A percentile compares a stretch with the other conserved stretches of the same genome.
phyloP scores from a whole-genome alignment of 1,284 basidiomycete genomes.

The Lignosus rhinocerotis region DNA sequence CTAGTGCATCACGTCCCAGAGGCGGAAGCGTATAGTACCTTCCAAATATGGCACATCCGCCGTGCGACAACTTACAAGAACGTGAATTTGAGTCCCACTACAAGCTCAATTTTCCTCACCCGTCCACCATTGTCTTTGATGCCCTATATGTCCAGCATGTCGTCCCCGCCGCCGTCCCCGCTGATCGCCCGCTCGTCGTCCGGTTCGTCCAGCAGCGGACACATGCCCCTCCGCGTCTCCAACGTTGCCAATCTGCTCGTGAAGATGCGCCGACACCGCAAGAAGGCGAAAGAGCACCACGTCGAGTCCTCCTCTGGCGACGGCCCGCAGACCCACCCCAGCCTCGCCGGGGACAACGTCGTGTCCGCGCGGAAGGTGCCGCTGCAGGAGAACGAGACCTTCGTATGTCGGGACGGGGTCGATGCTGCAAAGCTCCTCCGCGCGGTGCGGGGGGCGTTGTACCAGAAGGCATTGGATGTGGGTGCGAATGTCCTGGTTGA shows the following conservation, averaged over 20 bases:
- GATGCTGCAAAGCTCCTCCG: slow-evolving; percentile 58
- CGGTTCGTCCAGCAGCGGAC: slow-evolving; percentile 27
- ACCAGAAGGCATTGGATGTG: slow-evolving; percentile 51
- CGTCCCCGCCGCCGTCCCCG: slow-evolving; percentile 32
- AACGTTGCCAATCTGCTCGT: slow-evolving; percentile 54
- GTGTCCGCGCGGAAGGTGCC: slow-evolving; percentile 40
- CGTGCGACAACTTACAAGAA: background rate
- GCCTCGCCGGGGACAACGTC: slow-evolving; percentile 36
- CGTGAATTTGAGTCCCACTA: background rate
- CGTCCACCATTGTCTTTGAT: background rate
- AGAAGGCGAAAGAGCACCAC: slow-evolving; percentile 24
- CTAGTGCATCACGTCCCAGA: too few relatives aligned
- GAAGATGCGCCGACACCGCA: slow-evolving; percentile 42
- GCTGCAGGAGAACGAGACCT: slow-evolving; percentile 51
- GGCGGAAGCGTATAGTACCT: background rate
- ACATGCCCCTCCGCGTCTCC: slow-evolving; percentile 35
- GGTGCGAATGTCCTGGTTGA: slow-evolving; percentile 66
- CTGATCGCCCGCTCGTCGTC: slow-evolving; percentile 26
- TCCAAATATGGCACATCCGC: background rate
- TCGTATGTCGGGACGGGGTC: slow-evolving; percentile 63
- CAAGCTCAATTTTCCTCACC: background rate
- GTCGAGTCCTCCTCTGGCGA: slow-evolving; percentile 53
- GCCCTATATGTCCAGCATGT: slow-evolving; percentile 7
- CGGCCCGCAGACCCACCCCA: slow-evolving; percentile 51
- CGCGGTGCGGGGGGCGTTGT: slow-evolving; percentile 49